phyloP scores from a whole-genome alignment of 2,329 filamentous ascomycete genomes.

The Fusarium pseudograminearum region DNA sequence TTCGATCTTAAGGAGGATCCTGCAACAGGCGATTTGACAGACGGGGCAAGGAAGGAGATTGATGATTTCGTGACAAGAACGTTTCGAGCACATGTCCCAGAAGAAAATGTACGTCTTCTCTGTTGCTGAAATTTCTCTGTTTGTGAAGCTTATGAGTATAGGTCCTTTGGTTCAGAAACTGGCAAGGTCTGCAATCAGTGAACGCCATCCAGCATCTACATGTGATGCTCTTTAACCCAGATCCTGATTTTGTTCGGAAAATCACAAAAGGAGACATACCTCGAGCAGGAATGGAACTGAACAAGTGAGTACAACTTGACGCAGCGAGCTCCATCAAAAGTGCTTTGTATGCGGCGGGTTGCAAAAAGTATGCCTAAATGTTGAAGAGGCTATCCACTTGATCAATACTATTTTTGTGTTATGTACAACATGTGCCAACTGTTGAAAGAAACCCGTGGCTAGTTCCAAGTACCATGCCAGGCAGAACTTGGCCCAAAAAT shows the following conservation, averaged over 20 bases:
- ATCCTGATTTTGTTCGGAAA: slow-evolving; percentile 73
- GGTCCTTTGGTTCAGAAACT: slow-evolving; percentile 75
- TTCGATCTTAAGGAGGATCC: slow-evolving; percentile 80
- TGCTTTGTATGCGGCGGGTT: not conserved
- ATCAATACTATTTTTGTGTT: slow-evolving; percentile 7
- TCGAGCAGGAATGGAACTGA: slow-evolving; percentile 61
- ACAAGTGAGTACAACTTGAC: slow-evolving; percentile 1
- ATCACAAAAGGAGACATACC: slow-evolving; percentile 82
- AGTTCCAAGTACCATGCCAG: not conserved
- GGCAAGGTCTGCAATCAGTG: slow-evolving; percentile 85
- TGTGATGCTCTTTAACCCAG: slow-evolving; percentile 86
- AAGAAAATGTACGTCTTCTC: slow-evolving; percentile 62
- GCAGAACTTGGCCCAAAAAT: not conserved
- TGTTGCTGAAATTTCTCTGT: not conserved
- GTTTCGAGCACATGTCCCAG: slow-evolving; percentile 68
- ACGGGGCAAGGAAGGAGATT: slow-evolving; percentile 71
- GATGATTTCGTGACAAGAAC: slow-evolving; percentile 75
- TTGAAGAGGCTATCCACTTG: not conserved
- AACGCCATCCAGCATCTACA: slow-evolving; percentile 94
- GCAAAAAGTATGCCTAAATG: not conserved
- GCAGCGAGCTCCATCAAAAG: not conserved
- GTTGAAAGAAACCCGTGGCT: slow-evolving; percentile 1
- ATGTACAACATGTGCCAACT: slow-evolving; percentile 7
- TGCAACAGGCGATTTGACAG: slow-evolving; percentile 74
- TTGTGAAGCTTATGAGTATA: slow-evolving; percentile 34